Evolutionary conservation across 208 protist species (phyloP), one percentile per base, ranked within the genome.

Genomic region (Vickermania ingenoplastis): DNA sequence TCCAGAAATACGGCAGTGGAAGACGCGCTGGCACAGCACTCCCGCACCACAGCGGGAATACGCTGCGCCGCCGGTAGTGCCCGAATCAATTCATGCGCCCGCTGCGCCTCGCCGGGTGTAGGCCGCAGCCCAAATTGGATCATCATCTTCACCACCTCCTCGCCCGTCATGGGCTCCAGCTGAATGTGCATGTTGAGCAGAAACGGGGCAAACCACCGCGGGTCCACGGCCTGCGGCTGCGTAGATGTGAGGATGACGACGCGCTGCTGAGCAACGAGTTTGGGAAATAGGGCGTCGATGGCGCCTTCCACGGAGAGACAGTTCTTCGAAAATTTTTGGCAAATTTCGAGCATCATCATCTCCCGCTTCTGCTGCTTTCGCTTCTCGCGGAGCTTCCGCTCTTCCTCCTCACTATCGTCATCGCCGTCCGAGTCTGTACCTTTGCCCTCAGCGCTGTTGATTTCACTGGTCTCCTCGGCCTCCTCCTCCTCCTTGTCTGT

Each of bases 191-290:
- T 31, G 26, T 57, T 31, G 26, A 57, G 53, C 5, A 11, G 11
- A 4, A 31, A 22, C 53, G 29, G 73, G 27, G 68, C 59, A 5
- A 75, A 58, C 23, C 96, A 75, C 17, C 63, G 61, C 17, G 72
- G 63, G 57, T 94, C 77, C 26, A 97, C 68, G 57, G 63, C 66
- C 45, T 97, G 89, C 0, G 73, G 64, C 68, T 96, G 78, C 61
- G 94, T 96, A 3, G 94, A 96, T 3, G 94, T 97, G 63, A 97
- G 85, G 50, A 97, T 72, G 26, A 95, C 64, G 17, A 97, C 71
- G 49, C 87, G 79, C 11, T 79, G 81, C n/a, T 95, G 73, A 13
- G 80, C 73, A 5, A 77, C 71, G 25, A 94, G 59, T 27, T 92
- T 83, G 64, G 97, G 89, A 3, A 92, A 59, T 5, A 96, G 75